Conservation (phyloP, 2,329 filamentous ascomycete species). For the Dissoconium aciculare region DNA sequence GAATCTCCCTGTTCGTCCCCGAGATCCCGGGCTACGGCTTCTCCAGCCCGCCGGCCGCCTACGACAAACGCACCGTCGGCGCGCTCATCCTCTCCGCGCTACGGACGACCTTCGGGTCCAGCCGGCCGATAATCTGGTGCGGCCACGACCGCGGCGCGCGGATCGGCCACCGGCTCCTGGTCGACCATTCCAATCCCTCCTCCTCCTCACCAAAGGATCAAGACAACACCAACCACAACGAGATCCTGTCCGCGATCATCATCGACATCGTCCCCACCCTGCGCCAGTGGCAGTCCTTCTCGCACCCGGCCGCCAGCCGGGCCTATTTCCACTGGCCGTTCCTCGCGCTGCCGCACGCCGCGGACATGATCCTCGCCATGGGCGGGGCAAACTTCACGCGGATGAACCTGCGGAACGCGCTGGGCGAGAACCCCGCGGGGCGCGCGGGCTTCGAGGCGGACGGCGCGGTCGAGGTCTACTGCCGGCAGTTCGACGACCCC, state of each 20-base stretch:
- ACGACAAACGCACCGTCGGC: constrained; percentile 30
- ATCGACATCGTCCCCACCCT: constrained; percentile 38
- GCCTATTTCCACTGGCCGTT: constrained; percentile 39
- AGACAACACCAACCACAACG: constrained; percentile 21
- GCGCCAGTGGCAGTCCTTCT: constrained; percentile 32
- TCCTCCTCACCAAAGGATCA: no score
- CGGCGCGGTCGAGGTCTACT: constrained; percentile 32
- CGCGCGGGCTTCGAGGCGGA: constrained; percentile 20
- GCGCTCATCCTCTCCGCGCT: constrained; percentile 30
- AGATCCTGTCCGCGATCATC: constrained; percentile 29
- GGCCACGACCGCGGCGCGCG: constrained; percentile 39
- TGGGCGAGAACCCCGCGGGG: constrained; percentile 19
- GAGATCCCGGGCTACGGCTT: constrained; percentile 36
- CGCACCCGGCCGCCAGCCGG: constrained; percentile 23
- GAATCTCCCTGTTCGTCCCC: constrained; percentile 33
- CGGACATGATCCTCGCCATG: constrained; percentile 29
- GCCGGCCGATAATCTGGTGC: constrained; percentile 29
- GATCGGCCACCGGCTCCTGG: constrained; percentile 35
- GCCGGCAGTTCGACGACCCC: constrained; percentile 27
- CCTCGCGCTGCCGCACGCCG: constrained; percentile 33
- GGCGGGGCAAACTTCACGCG: constrained; percentile 29
- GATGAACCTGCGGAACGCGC: constrained; percentile 21
- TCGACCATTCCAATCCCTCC: no score
- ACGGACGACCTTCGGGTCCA: constrained; percentile 19
- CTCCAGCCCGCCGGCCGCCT: constrained; percentile 19